Evolutionary conservation across 2,329 filamentous ascomycete genomes (phyloP).

Genomic region (Cordyceps cicadae): DNA sequence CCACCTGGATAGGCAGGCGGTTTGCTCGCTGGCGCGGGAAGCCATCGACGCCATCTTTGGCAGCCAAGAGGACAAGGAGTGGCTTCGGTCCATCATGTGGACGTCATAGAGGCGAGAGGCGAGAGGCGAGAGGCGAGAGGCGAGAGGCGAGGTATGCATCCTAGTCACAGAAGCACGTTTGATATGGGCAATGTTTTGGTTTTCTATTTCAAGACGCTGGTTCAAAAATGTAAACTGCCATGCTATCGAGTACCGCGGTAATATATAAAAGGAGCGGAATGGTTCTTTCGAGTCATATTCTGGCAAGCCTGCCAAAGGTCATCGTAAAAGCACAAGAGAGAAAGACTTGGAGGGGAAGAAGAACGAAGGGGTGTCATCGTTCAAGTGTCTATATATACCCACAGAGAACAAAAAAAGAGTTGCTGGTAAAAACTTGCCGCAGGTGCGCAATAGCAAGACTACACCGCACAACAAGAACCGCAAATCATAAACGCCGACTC

Average conservation of each 20-base stretch:
- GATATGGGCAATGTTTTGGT: background rate
- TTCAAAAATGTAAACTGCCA: slow-evolving; percentile 1
- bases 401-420: background rate
- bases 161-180: background rate
- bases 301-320: background rate
- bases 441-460: background rate
- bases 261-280: slow-evolving; percentile 10
- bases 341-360: background rate
- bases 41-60: slow-evolving; percentile 61
- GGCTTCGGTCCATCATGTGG: slow-evolving; percentile 47
- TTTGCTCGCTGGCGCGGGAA: slow-evolving; percentile 49
- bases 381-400: background rate
- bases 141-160: background rate
- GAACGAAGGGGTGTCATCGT: background rate
- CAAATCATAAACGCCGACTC: slow-evolving; percentile 9
- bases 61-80: slow-evolving; percentile 50
- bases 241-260: slow-evolving; percentile 8
- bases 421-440: background rate
- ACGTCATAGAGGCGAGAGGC: slow-evolving; percentile 7
- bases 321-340: background rate
- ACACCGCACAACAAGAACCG: background rate
- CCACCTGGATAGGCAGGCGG: slow-evolving; percentile 36
- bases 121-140: too few species aligned
- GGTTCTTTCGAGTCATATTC: background rate
- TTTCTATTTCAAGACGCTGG: background rate